A percentile compares a stretch with the other conserved stretches of the same genome.
Conservation (phyloP, 768 basidiomycete species). For the Russula griseocarnosa region DNA sequence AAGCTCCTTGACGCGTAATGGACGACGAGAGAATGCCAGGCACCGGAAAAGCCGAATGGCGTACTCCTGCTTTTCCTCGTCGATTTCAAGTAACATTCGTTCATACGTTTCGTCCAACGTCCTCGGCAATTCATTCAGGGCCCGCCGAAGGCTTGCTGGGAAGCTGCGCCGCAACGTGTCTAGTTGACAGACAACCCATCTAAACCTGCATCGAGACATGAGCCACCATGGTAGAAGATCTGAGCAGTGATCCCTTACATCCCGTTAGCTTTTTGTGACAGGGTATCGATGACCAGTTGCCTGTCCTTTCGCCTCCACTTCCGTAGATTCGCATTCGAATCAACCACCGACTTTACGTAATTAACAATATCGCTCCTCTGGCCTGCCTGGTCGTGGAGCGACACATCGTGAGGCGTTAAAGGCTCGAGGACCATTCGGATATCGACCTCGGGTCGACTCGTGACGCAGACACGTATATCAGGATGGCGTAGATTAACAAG, state of each 20-base stretch:
- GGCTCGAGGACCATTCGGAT: neutral
- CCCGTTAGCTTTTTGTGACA: conserved; percentile 3
- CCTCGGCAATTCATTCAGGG: neutral
- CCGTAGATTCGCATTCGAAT: neutral
- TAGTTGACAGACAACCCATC: neutral
- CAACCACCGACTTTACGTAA: neutral
- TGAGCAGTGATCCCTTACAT: neutral
- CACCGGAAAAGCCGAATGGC: neutral
- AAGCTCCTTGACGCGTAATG: neutral
- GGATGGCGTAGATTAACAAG: neutral
- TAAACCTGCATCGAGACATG: neutral
- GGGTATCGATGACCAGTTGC: conserved; percentile 1
- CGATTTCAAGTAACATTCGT: neutral
- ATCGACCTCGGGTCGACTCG: conserved; percentile 1
- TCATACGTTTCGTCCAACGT: neutral
- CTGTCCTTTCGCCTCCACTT: neutral
- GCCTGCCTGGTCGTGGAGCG: neutral
- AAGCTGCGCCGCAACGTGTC: neutral
- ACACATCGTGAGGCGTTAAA: neutral
- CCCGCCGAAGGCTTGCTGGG: neutral
- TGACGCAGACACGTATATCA: neutral
- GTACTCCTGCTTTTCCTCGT: neutral
- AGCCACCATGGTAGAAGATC: neutral
- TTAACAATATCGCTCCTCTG: neutral
- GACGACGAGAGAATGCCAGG: neutral